Base-by-base conservation (phyloP, 1,284 basidiomycete species). In the Ustilago cynodontis region DNA sequence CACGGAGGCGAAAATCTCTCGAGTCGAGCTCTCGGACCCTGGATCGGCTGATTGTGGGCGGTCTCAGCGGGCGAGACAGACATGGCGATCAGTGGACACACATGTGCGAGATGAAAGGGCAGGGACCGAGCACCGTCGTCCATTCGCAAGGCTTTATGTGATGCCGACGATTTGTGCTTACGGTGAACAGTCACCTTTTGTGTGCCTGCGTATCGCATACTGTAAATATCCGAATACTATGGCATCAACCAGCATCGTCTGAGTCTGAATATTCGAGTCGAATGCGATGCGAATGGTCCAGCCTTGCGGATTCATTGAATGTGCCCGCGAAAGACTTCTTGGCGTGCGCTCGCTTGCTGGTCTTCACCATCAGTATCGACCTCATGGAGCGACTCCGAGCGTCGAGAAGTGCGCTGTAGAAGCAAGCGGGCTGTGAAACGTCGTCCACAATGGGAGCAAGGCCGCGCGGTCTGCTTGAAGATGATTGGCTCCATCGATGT, bases 401-500 rank as follows among this genome's bases (percentile, higher is more conserved):
- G 41, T 22, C n/a, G n/a, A 43, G 41, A 43, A 43, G n/a, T 43
- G 41, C 7, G n/a, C n/a, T n/a, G n/a, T n/a, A 8, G n/a, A 43
- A 20, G 20, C n/a, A 20, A 20, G 41, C 41, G 41, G 41, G 41
- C 41, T 43, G 41, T 20, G 41, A 29, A 52, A 29, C 51, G 22
- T 20, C 20, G 51, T 29, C 37, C 16, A 18, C 20, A 43, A 43
- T 11, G 18, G 41, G 1, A 20, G 18, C 18, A 3, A 41, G 20
- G 41, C 41, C 33, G 53, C 52, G 18, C 9, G 7, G 41, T 49
- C 28, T 18, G 10, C 47, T 3, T 28, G 11, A 29, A 43, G 7
- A 28, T 63, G 54, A 56, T 64, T 64, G 61, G 61, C 43, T 22
- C 41, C 22, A 26, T 31, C 18, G 24, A 20, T 28, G 47, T 55